Conservation (phyloP, 169 alveolate species). For the Plasmodium ovale region DNA sequence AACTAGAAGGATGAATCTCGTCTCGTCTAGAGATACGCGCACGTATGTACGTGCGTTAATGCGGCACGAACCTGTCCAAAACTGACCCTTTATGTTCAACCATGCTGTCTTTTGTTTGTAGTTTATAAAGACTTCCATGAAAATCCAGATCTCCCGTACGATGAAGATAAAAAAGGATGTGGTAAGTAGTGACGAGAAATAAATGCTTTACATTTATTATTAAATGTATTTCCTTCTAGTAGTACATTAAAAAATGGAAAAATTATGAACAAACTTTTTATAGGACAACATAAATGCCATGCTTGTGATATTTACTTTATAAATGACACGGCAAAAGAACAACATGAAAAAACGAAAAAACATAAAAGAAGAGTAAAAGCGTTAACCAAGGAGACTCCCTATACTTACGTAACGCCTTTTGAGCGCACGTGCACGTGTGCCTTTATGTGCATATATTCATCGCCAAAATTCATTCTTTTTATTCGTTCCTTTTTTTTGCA, state of each 20-base stretch:
- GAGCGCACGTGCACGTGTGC: background rate
- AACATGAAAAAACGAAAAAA: conserved; percentile 81
- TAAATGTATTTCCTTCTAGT: background rate
- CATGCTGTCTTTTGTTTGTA: conserved; percentile 5
- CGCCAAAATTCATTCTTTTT: background rate
- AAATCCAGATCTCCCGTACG: conserved; percentile 45
- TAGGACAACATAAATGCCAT: conserved; percentile 81
- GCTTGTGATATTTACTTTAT: conserved; percentile 85
- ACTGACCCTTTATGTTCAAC: background rate
- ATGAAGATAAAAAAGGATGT: conserved; percentile 69
- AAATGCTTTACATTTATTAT: background rate
- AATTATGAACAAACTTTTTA: conserved; percentile 5
- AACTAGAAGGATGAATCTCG: background rate
- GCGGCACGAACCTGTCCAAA: background rate
- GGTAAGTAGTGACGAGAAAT: conserved; percentile 27
- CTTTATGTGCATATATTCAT: background rate
- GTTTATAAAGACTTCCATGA: conserved; percentile 53
- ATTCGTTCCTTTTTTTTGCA: conserved; percentile 6
- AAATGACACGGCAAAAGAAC: conserved; percentile 76
- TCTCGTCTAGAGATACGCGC: background rate
- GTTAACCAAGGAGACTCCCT: conserved; percentile 41
- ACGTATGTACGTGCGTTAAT: too few species aligned
- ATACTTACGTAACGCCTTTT: conserved; percentile 47
- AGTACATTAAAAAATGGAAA: conserved; percentile 4
- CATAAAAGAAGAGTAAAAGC: conserved; percentile 84